Evolutionary conservation across 495 filamentous ascomycete species (phyloP).

Genomic region (Penicillium parvum): DNA sequence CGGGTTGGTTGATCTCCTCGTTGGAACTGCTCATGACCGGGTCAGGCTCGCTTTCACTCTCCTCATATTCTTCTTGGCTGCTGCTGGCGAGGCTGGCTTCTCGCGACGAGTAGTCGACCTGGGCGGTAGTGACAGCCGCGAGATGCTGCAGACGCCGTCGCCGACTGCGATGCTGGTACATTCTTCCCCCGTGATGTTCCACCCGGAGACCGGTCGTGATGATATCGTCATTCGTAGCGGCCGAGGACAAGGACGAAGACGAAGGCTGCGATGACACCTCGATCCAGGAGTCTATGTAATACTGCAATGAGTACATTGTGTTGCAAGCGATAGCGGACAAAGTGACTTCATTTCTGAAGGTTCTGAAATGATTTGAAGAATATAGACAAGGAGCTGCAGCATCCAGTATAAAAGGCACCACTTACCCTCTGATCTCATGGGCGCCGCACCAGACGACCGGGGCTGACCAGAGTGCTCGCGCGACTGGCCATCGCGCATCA

Average conservation of each 20-base stretch:
- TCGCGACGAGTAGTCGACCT: conserved; percentile 45
- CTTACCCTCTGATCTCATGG: conserved; percentile 49
- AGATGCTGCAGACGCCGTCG: conserved; percentile 51
- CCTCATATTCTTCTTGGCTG: conserved; percentile 87
- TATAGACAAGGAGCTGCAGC: too few species aligned
- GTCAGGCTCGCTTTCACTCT: conserved; percentile 83
- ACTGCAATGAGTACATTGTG: conserved; percentile 50
- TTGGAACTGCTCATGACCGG: conserved; percentile 78
- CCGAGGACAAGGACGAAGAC: conserved; percentile 82
- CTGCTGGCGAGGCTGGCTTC: conserved; percentile 48
- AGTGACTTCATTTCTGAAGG: conserved; percentile 21
- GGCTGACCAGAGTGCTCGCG: conserved; percentile 32
- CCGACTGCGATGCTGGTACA: conserved; percentile 44
- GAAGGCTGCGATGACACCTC: conserved; percentile 92
- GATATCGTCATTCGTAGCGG: conserved; percentile 71
- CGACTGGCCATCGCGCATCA: conserved; percentile 41
- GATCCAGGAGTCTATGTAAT: conserved; percentile 87
- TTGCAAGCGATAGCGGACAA: conserved; percentile 20
- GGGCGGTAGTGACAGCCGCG: conserved; percentile 40
- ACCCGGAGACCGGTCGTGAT: conserved; percentile 81
- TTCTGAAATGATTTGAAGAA: too few species aligned
- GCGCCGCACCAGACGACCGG: conserved; percentile 31
- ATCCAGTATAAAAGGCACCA: conserved; percentile 17
- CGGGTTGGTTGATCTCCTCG: conserved; percentile 56
- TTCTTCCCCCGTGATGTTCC: conserved; percentile 43